Conservation (phyloP, 1,139 yeast species). For the Kurtzmaniella natalensis region DNA sequence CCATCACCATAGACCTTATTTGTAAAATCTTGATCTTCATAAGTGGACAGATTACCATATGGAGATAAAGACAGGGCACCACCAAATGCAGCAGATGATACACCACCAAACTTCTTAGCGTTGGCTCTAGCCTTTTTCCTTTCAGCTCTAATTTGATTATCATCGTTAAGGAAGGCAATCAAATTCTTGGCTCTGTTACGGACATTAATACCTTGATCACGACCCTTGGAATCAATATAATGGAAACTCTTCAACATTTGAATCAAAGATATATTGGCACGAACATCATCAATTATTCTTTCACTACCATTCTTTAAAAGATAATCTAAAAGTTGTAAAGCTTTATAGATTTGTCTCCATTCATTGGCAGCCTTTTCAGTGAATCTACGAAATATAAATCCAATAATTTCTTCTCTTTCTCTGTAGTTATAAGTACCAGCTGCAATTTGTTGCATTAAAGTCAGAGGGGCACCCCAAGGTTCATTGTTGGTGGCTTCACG, state of each 20-base stretch:
- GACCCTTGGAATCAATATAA: constrained; percentile 88
- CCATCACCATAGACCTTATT: constrained; percentile 75
- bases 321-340: constrained; percentile 86
- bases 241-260: constrained; percentile 92
- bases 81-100: constrained; percentile 49
- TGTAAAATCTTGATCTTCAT: constrained; percentile 50
- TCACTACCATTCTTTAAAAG: constrained; percentile 90
- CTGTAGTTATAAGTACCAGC: constrained; percentile 88
- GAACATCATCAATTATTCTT: constrained; percentile 89
- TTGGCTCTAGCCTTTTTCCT: constrained; percentile 86
- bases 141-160: constrained; percentile 70
- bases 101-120: constrained; percentile 75
- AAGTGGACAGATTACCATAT: constrained; percentile 31
- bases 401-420: constrained; percentile 72
- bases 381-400: constrained; percentile 73
- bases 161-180: constrained; percentile 69
- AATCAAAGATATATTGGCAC: constrained; percentile 76
- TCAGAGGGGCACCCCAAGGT: constrained; percentile 98
- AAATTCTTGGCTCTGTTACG: constrained; percentile 85
- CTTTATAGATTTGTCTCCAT: constrained; percentile 97
- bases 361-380: constrained; percentile 94
- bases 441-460: constrained; percentile 91
- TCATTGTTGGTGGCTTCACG: constrained; percentile 98
- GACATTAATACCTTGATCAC: constrained; percentile 95
- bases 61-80: constrained; percentile 42